phyloP scores from a whole-genome alignment of 176 grass and related monocot species.

The Microstegium vimineum region DNA sequence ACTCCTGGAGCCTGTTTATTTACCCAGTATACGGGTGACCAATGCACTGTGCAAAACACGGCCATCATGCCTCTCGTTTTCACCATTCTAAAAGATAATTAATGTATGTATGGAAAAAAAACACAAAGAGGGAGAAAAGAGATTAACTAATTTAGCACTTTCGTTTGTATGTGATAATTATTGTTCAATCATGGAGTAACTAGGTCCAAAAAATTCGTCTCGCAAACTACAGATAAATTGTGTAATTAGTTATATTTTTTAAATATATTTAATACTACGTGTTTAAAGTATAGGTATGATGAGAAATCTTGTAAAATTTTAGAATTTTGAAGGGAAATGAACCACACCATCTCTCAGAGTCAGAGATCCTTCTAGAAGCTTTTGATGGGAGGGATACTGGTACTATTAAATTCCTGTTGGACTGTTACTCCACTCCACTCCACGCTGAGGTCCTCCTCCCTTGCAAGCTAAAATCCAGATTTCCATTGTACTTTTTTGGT shows the following conservation, averaged over 20 bases:
- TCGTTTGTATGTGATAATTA: too few species aligned
- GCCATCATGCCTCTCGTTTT: constrained; percentile 14
- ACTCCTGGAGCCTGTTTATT: not conserved
- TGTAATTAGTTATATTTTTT: too few species aligned
- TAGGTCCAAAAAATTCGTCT: too few species aligned
- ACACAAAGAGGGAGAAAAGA: not conserved
- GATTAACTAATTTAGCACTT: too few species aligned
- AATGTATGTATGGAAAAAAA: not conserved
- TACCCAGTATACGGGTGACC: not conserved
- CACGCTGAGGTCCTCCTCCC: not conserved
- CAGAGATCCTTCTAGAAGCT: constrained; percentile 10
- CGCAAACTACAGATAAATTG: too few species aligned
- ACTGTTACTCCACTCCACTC: not conserved
- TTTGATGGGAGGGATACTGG: not conserved
- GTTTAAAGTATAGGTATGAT: too few species aligned
- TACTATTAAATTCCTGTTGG: not conserved
- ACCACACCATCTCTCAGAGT: too few species aligned
- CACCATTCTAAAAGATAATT: not conserved
- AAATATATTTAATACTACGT: too few species aligned
- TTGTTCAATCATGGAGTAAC: too few species aligned
- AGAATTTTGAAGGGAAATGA: too few species aligned
- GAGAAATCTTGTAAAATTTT: too few species aligned
- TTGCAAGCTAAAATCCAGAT: constrained; percentile 9
- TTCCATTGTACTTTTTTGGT: not conserved
- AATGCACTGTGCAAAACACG: constrained; percentile 31